Evolutionary conservation across 148 eudicot species (phyloP).

Genomic region (Chenopodium suecicum): DNA sequence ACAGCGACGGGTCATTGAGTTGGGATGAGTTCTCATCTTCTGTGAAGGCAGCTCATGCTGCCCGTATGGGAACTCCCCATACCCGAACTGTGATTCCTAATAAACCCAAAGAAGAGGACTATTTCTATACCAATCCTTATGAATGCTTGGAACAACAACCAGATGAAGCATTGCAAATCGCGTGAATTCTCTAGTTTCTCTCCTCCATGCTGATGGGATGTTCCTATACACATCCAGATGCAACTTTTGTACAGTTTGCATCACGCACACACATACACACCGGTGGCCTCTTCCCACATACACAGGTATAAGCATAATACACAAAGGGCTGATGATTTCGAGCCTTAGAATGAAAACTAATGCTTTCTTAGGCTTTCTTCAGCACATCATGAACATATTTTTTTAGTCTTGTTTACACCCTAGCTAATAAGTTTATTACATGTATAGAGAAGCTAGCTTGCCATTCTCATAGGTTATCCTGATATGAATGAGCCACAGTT

Average conservation of each 20-base stretch:
- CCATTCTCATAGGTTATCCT: slow-evolving; percentile 14
- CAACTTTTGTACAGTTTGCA: slow-evolving; percentile 32
- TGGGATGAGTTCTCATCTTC: slow-evolving; percentile 50
- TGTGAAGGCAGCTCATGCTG: slow-evolving; percentile 43
- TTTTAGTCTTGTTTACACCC: slow-evolving; percentile 7
- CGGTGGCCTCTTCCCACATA: slow-evolving; percentile 2
- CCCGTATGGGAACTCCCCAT: slow-evolving; percentile 45
- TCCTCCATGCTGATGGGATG: slow-evolving; percentile 27
- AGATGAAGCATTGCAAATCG: slow-evolving; percentile 32
- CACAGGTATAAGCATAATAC: slow-evolving; percentile 2
- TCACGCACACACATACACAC: slow-evolving; percentile 6
- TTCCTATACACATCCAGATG: slow-evolving; percentile 19
- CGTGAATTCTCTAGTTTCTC: slow-evolving; percentile 22
- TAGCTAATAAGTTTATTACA: slow-evolving; percentile 33
- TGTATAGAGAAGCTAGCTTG: slow-evolving; percentile 37
- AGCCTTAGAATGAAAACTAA: background rate
- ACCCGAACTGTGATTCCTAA: slow-evolving; percentile 41
- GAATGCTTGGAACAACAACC: slow-evolving; percentile 42
- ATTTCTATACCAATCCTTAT: slow-evolving; percentile 51
- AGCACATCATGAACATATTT: slow-evolving; percentile 29
- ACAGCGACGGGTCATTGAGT: slow-evolving; percentile 33
- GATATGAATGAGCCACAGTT: slow-evolving; percentile 15
- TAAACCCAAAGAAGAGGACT: slow-evolving; percentile 58
- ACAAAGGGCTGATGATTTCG: slow-evolving; percentile 7
- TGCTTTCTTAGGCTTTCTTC: slow-evolving; percentile 8